Evolutionary conservation across 139 green algal genomes (phyloP), one percentile per base, ranked within the genome.

Genomic region (Chara braunii): DNA sequence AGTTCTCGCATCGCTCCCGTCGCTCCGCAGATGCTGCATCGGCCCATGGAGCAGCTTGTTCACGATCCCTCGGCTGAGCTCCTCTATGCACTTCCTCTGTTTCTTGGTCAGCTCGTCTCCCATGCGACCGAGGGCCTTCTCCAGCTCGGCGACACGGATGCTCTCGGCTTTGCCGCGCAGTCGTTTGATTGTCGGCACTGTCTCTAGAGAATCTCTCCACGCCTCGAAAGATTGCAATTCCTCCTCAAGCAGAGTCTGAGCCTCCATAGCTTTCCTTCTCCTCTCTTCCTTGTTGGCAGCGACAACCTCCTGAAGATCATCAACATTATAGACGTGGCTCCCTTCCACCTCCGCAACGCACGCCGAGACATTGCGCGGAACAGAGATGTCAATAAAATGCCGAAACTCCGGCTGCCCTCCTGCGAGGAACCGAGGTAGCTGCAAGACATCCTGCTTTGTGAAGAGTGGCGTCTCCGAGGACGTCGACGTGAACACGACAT

Each of bases 41-140:
- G 94, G 94, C 9, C 94, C 94, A 76, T 99, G 94, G 70, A 98
- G 81, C 63, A 99, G 82, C 85, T 99, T 99, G 87, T 99, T 99
- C 6, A 97, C 85, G 57, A 99, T 97, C 43, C 85, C 82, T 35
- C 84, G 78, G 70, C 70, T 88, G 31, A 98, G 79, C 68, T 99
- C 94, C 84, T 99, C 94, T 14, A 99, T 77, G 32, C 83, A 85
- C 51, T 87, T 89, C 68, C 88, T 80, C 83, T 98, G 84, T 84
- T 98, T 98, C 86, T 97, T 98, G 57, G 78, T 92, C 57, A 96
- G 65, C 29, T 85, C 87, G 0, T 95, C 90, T 8, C 90, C 90
- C 30, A 97, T 68, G 71, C 88, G 87, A 51, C 44, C 69, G 12
- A 97, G 51, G 1, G 86, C 84, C 82, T 95, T 95, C 43, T 98